Evolutionary conservation across 2,329 filamentous ascomycete genomes (phyloP), one percentile per base, ranked within the genome.

Genomic region (Trichoderma oligosporum): DNA sequence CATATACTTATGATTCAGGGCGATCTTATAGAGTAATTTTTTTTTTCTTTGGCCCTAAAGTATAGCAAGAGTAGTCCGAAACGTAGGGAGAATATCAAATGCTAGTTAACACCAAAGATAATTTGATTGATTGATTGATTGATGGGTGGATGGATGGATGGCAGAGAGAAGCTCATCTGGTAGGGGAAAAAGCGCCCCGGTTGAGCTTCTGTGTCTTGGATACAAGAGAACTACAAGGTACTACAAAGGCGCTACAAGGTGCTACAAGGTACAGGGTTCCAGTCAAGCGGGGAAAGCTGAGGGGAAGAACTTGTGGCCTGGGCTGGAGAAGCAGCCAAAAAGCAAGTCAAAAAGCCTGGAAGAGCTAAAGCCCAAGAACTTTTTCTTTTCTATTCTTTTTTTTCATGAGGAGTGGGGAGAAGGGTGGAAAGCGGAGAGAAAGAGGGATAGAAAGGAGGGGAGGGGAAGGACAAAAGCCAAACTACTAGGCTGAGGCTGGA

Each of bases 281-380:
- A 24, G 52, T 14, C 52, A 47, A 47, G 52, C 52, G 56, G 56
- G 48, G 56, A 58, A 56, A 46, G 41, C 45, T 48, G 56, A 53
- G 49, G 56, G 48, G 48, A 33, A 54, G 55, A n/a, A n/a, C 33
- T 33, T n/a, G 27, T 24, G 39, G 49, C 20, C n/a, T 22, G 35
- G 16, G 47, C 47, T 27, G 22, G 47, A 39, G 33, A 51, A 20
- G 25, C 44, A 31, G 44, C 44, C 27, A 46, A 33, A 45, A 46
- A 33, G 27, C 16, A 46, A 46, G 27, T 16, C 25, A 46, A 46
- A 46, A 46, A 29, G 42, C 39, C 42, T 25, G 18, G 42, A 9
- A n/a, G 42, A 45, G 42, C 42, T 45, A 46, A 33, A 46, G 27
- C 27, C 27, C 27, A 6, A 31, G 6, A 11, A 31, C 27, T 31